Conservation (phyloP, 73 alveolate species). For the Urostyla sp. region DNA sequence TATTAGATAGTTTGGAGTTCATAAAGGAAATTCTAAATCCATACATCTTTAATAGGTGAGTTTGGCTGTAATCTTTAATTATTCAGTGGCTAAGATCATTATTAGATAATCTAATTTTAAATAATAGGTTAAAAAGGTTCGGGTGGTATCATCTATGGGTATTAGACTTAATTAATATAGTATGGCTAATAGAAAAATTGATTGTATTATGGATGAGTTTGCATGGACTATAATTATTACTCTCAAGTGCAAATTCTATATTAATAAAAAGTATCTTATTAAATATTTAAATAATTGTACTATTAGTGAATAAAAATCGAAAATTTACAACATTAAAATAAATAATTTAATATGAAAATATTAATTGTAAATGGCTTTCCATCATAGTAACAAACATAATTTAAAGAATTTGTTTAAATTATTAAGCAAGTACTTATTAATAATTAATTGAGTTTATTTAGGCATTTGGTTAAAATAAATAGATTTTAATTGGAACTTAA, state of each 20-base stretch:
- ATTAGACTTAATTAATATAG: no score
- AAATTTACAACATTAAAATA: background rate
- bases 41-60: slow-evolving; percentile 44
- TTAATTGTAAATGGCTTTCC: slow-evolving; percentile 68
- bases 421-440: slow-evolving; percentile 38
- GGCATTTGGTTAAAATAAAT: slow-evolving; percentile 30
- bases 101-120: no score
- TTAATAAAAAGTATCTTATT: no score
- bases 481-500: slow-evolving; percentile 7
- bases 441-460: background rate
- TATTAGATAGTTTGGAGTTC: slow-evolving; percentile 10
- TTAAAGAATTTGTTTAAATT: slow-evolving; percentile 41
- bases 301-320: background rate
- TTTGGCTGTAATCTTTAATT: no score
- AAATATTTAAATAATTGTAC: no score
- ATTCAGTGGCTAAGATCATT: no score
- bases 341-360: slow-evolving; percentile 66
- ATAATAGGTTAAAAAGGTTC: no score
- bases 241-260: no score
- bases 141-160: no score
- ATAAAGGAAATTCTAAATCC: slow-evolving; percentile 48
- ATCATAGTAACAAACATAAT: slow-evolving; percentile 29
- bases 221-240: no score
- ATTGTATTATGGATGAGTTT: no score
- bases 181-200: no score